Base-by-base conservation (phyloP, 257 asterid genomes). In the Scutellaria minor region DNA sequence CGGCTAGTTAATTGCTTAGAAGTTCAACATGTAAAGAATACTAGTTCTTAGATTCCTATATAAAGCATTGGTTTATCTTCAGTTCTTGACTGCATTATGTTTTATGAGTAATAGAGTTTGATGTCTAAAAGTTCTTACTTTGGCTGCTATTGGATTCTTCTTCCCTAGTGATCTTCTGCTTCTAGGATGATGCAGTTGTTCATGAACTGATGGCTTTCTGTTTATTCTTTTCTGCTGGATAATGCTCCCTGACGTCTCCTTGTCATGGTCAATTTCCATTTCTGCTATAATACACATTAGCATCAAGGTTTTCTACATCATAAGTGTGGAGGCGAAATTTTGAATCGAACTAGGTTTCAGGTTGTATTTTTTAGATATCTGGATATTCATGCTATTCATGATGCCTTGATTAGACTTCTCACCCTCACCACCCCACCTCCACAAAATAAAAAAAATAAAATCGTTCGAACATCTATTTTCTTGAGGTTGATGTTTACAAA, bases 401-500 rank as follows among this genome's bases (percentile, higher is more conserved):
- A 27, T 56, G 9, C 20, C 22, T 22, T 48, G 52, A 46, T 31
- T 14, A 18, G 37, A 45, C 35, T 4, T 27, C 5, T 11, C 15
- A 9, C 59, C 31, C 11, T 18, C 6, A 53, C 22, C 15, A 14
- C 0, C 41, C 42, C 9, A 3, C 20, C 10, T 2, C 27, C 27
- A 24, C 0, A 24, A 24, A 24, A 24, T 24, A 24, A 24, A 31
- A 31, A 22, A 1, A 55, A 9, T 0, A 24, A 20, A 14, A 13
- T 27, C 52, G 24, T 45, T 59, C 47, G 42, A 9, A 24, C 15
- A 42, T 52, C 18, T 73, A 56, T 71, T 55, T 56, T 53, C 50
- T 56, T 40, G 37, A 40, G 40, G 10, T 55, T 64, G 45, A 64
- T 79, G 59, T 55, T 24, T 66, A 52, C 5, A 52, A 56, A 68